Evolutionary conservation across 495 filamentous ascomycete genomes (phyloP).

Genomic region (Aspergillus campestris): DNA sequence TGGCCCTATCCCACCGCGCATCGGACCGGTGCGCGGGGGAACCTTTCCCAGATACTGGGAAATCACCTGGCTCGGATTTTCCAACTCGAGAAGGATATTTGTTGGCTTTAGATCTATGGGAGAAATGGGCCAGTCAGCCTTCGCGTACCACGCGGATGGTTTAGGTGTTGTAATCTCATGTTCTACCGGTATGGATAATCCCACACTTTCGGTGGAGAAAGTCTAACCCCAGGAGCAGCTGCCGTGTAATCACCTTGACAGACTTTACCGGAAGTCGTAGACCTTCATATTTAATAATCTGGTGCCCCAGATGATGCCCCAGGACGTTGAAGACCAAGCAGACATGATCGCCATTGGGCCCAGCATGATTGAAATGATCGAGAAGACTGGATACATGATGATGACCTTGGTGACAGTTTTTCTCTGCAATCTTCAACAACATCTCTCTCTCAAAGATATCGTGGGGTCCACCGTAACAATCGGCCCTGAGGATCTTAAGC

Average conservation of each 20-base stretch:
- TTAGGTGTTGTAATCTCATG: no score
- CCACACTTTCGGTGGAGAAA: slow-evolving; percentile 81
- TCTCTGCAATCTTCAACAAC: slow-evolving; percentile 31
- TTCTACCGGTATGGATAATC: slow-evolving; percentile 83
- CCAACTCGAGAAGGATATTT: slow-evolving; percentile 22
- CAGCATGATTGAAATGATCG: slow-evolving; percentile 24
- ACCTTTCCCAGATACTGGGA: slow-evolving; percentile 13
- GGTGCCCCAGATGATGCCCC: slow-evolving; percentile 15
- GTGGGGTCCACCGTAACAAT: slow-evolving; percentile 18
- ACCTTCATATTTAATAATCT: slow-evolving; percentile 8
- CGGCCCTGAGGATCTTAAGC: slow-evolving; percentile 28
- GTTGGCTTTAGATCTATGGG: slow-evolving; percentile 23
- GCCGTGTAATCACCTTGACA: slow-evolving; percentile 78
- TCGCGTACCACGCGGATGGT: no score
- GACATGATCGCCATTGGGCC: slow-evolving; percentile 26
- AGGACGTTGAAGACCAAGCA: slow-evolving; percentile 20
- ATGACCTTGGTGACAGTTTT: slow-evolving; percentile 26
- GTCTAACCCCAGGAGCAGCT: slow-evolving; percentile 76
- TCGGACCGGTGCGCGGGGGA: slow-evolving; percentile 6
- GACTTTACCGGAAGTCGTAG: slow-evolving; percentile 51
- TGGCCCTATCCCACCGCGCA: slow-evolving; percentile 4
- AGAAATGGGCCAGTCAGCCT: no score
- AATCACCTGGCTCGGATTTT: slow-evolving; percentile 9
- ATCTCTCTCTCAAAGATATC: slow-evolving; percentile 21
- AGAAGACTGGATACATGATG: slow-evolving; percentile 21